Conservation (phyloP, 2,329 filamentous ascomycete species). For the Arthrobotrys musiformis region DNA sequence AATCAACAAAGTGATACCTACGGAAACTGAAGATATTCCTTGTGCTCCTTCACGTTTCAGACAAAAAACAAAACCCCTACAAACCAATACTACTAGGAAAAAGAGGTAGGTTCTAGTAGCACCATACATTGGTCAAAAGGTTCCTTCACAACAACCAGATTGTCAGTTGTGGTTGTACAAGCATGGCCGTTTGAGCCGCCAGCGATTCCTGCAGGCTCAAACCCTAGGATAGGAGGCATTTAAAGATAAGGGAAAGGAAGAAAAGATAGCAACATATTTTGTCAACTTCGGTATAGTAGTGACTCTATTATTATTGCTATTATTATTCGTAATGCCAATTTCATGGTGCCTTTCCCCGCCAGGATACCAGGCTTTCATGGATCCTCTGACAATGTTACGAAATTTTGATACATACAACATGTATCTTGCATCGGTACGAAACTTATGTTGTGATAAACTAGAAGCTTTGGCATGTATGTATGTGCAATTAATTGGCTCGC, state of each 20-base stretch:
- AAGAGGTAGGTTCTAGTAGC: not conserved
- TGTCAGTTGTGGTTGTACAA: constrained; percentile 15
- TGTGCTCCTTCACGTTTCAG: constrained; percentile 33
- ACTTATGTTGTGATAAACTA: constrained; percentile 14
- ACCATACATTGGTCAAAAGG: not conserved
- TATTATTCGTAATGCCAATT: too few relatives aligned
- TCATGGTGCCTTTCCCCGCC: not conserved
- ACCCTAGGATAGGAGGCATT: not conserved
- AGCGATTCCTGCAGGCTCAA: constrained; percentile 7
- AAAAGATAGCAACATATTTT: not conserved
- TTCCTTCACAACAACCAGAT: constrained; percentile 8
- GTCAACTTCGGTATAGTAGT: not conserved
- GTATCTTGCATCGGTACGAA: constrained; percentile 16
- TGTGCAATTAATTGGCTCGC: constrained; percentile 12
- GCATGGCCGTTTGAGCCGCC: constrained; percentile 23
- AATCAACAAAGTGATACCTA: not conserved
- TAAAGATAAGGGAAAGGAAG: not conserved
- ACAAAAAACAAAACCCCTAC: not conserved
- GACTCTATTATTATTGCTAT: too few relatives aligned
- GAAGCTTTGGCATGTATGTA: not conserved
- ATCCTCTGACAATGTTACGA: constrained; percentile 11
- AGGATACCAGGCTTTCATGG: not conserved
- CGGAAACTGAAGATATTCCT: constrained; percentile 18
- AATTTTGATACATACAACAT: constrained; percentile 20
- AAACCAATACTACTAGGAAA: not conserved